phyloP scores from a whole-genome alignment of 179 eudicot genomes.

The Silene noctiflora region DNA sequence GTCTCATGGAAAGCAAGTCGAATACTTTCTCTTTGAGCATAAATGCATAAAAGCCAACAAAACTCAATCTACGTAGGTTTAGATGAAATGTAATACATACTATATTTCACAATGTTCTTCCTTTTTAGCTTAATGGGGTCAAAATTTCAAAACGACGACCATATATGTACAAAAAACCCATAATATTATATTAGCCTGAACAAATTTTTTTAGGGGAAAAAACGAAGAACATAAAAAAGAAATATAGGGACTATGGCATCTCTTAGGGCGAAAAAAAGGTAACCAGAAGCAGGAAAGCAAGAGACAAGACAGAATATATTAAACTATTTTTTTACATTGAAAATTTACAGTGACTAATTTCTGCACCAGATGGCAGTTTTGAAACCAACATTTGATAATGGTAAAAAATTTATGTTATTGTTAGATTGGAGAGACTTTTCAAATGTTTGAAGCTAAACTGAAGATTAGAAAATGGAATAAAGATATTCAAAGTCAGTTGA shows the following conservation, averaged over 20 bases:
- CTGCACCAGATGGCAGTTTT: not conserved
- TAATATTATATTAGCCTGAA: not conserved
- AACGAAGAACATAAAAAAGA: not conserved
- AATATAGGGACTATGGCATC: too few relatives aligned
- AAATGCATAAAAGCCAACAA: not conserved
- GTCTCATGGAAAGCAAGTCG: constrained; percentile 6
- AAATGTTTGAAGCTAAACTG: not conserved
- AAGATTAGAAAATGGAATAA: not conserved
- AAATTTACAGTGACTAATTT: not conserved
- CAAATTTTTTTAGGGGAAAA: not conserved
- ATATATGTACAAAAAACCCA: not conserved
- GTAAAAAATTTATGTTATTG: not conserved
- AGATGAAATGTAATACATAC: not conserved
- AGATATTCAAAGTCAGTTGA: not conserved
- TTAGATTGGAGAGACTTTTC: not conserved
- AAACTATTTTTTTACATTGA: not conserved
- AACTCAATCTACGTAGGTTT: not conserved
- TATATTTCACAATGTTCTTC: not conserved
- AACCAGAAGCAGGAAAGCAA: not conserved
- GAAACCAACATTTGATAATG: not conserved
- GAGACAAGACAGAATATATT: not conserved
- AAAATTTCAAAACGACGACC: not conserved
- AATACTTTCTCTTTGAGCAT: not conserved
- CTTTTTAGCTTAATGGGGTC: not conserved
- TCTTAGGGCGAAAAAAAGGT: too few relatives aligned